Percentiles rank a stretch among this genome's conserved stretches.
These are phyloP conservation scores for Mucuna pruriens DNA, from an alignment of 306 rosid genomes.

Conservation along the genomic window DNA sequence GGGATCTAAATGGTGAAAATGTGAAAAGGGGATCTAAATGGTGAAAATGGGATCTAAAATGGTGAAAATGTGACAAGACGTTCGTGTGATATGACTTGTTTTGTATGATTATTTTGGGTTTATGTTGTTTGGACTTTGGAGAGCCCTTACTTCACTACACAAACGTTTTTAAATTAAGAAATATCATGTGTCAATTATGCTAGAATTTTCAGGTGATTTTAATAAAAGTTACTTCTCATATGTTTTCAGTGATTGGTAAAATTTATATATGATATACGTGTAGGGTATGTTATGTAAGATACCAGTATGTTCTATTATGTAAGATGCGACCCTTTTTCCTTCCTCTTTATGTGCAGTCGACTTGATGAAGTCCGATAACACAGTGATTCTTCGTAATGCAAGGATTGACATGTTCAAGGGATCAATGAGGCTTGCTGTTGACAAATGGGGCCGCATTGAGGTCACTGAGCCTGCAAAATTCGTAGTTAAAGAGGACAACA, in stretches of 20 bases:
- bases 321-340: not conserved
- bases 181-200: not conserved
- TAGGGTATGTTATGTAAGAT: not conserved
- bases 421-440: constrained; percentile 56
- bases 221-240: not conserved
- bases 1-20: not conserved
- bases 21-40: not conserved
- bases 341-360: constrained; percentile 44
- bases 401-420: constrained; percentile 62
- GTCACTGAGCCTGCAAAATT: constrained; percentile 52
- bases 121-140: too few relatives aligned
- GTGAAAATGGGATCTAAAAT: not conserved
- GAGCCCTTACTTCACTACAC: not conserved
- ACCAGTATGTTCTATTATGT: not conserved
- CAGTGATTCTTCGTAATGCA: constrained; percentile 58
- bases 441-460: constrained; percentile 58
- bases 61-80: not conserved
- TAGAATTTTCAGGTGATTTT: not conserved
- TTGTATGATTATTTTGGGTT: not conserved
- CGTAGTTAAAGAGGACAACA: constrained; percentile 56
- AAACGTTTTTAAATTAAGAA: not conserved
- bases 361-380: constrained; percentile 49
- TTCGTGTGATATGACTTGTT: not conserved
- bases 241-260: not conserved
- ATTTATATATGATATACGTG: not conserved